Percentiles rank a stretch among this genome's conserved stretches.
Evolutionary conservation across 2,329 filamentous ascomycete species (phyloP).

Genomic region (Trichoderma hamatum): DNA sequence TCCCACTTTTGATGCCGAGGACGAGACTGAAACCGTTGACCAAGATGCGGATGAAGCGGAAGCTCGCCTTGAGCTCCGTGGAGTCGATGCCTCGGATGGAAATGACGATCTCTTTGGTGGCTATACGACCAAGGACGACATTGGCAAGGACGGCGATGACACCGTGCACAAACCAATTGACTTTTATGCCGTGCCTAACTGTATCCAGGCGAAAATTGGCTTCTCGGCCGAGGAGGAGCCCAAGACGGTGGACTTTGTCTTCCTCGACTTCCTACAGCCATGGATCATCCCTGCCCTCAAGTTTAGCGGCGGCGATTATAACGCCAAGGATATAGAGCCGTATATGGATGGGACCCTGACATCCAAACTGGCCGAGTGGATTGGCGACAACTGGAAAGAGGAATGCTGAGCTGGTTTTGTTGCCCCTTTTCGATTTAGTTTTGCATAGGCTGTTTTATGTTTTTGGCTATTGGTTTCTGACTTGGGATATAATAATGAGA

Average conservation of each 20-base stretch:
- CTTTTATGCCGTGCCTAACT: constrained; percentile 81
- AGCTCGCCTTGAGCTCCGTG: constrained; percentile 39
- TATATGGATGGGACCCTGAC: constrained; percentile 61
- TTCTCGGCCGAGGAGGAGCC: constrained; percentile 64
- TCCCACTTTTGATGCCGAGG: not conserved
- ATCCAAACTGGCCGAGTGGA: constrained; percentile 59
- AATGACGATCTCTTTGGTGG: constrained; percentile 60
- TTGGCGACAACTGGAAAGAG: constrained; percentile 59
- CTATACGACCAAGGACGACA: constrained; percentile 88
- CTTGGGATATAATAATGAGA: constrained; percentile 7
- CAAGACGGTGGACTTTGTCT: constrained; percentile 81
- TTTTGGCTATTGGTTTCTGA: not conserved
- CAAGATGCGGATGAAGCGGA: constrained; percentile 32
- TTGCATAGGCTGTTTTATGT: not conserved
- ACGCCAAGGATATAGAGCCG: constrained; percentile 49
- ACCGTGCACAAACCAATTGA: constrained; percentile 76
- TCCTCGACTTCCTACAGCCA: constrained; percentile 86
- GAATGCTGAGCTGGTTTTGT: constrained; percentile 43
- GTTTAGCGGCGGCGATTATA: constrained; percentile 57
- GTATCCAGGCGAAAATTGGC: constrained; percentile 69
- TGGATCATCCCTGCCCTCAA: constrained; percentile 78
- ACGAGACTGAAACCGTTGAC: constrained; percentile 20
- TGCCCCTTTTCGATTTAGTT: not conserved
- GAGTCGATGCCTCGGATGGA: constrained; percentile 27
- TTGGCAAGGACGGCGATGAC: constrained; percentile 84